Evolutionary conservation across 2,329 filamentous ascomycete species (phyloP), one percentile per base, ranked within the genome.

Genomic region (Epichloe scottii): DNA sequence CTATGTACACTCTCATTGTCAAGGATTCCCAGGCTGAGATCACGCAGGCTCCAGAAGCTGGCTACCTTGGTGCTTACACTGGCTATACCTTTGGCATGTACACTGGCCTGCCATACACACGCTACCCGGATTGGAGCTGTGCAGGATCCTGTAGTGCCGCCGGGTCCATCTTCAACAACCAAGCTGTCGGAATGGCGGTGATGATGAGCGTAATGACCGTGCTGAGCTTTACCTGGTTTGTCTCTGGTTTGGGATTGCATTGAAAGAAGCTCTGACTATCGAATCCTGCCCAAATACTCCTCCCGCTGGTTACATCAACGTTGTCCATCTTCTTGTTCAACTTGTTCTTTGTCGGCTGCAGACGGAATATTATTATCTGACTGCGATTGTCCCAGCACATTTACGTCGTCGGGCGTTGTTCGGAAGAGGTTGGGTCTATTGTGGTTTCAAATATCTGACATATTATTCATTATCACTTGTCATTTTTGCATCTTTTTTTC

Each of bases 211-310:
- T 75, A 34, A 61, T 80, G 42, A 82, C 79, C 1, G 67, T 83
- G 4, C 56, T 78, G 33, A 79, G 76, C 61, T 83, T 84, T 56
- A 82, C 79, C 33, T 83, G 79, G 79, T 83, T 83, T 57, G 77
- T 82, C 38, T 70, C 70, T 23, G 78, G 79, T 2, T 60, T 78
- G 11, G 68, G 65, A 8, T 59, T 68, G 37, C 61, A 70, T 44
- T 67, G 54, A 33, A 56, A 14, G 14, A 33, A 45, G 21, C 26
- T 40, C n/a, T 30, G 4, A 11, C 15, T 35, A 5, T 12, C 19
- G 21, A 15, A 30, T 30, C 2, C 8, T 30, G 8, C 2, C 26
- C 8, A n/a, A 44, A 15, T 5, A 30, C 7, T 5, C 11, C 7
- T 19, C 1, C 19, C 15, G 5, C 30, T 12, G 26, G 2, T 12